Evolutionary conservation across 371 early-diverging fungal species (phyloP).

Genomic region (Vittaforma corneae): DNA sequence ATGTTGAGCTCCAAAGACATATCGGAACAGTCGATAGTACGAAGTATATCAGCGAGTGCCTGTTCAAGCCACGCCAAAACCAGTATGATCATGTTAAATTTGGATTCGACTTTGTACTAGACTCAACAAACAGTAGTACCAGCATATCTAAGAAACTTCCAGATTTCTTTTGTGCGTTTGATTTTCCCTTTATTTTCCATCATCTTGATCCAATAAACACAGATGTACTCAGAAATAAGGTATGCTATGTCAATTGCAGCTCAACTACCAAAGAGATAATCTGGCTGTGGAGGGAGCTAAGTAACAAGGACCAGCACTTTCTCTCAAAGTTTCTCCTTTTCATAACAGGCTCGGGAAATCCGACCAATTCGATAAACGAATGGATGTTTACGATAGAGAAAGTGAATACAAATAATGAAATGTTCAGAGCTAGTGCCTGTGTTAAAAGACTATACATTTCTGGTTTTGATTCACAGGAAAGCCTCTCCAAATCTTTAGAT

Average conservation of each 20-base stretch:
- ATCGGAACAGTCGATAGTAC: constrained; percentile 5
- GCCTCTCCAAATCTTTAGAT: constrained; percentile 21
- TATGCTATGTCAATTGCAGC: constrained; percentile 11
- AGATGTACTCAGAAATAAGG: not conserved
- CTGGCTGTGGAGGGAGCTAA: constrained; percentile 33
- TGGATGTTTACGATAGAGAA: constrained; percentile 21
- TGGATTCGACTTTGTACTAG: constrained; percentile 1
- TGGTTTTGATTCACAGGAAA: constrained; percentile 18
- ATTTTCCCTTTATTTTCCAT: constrained; percentile 9
- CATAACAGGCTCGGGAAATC: constrained; percentile 30
- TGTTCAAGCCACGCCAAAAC: not conserved
- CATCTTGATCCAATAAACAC: not conserved
- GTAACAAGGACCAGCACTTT: constrained; percentile 14
- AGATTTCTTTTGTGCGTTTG: not conserved
- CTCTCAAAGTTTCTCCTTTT: constrained; percentile 28
- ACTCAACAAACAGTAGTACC: constrained; percentile 20
- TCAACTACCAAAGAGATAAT: constrained; percentile 16
- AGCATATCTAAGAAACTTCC: constrained; percentile 14
- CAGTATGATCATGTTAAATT: constrained; percentile 1
- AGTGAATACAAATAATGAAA: not conserved
- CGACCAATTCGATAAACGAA: constrained; percentile 2
- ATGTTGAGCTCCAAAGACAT: constrained; percentile 15
- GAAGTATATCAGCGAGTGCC: not conserved
- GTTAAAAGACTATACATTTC: constrained; percentile 25
- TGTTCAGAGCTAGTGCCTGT: constrained; percentile 39